Percentiles rank a stretch among this genome's conserved stretches.
phyloP scores from a whole-genome alignment of 768 basidiomycete species.

The Xerocomus potaroensis region DNA sequence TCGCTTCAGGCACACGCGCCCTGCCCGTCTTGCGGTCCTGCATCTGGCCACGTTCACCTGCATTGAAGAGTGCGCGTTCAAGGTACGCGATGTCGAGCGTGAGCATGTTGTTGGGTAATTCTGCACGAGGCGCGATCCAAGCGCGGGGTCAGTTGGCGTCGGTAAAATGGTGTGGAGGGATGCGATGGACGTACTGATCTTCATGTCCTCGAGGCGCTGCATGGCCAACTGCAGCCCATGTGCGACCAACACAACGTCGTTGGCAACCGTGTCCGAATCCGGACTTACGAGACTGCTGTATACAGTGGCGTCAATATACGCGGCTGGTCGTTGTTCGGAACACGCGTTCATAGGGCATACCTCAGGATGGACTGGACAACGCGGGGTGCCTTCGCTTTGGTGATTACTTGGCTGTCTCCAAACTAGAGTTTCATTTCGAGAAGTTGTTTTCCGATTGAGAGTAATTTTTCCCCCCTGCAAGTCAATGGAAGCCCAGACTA shows the following conservation, averaged over 20 bases:
- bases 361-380: constrained; percentile 72
- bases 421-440: constrained; percentile 45
- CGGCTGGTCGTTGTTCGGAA: not conserved
- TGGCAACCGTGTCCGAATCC: constrained; percentile 67
- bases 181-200: constrained; percentile 55
- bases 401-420: constrained; percentile 67
- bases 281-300: constrained; percentile 68
- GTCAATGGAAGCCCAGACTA: constrained; percentile 2
- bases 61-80: constrained; percentile 58
- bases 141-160: not conserved
- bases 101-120: constrained; percentile 70
- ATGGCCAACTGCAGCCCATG: constrained; percentile 56
- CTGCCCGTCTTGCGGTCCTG: constrained; percentile 53
- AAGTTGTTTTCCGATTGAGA: not conserved
- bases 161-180: not conserved
- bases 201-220: constrained; percentile 68
- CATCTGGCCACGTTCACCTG: constrained; percentile 58
- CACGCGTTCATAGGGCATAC: constrained; percentile 31
- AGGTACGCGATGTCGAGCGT: constrained; percentile 59
- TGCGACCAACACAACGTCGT: constrained; percentile 67
- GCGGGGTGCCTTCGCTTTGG: constrained; percentile 64
- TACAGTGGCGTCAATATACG: constrained; percentile 4
- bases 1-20: constrained; percentile 46
- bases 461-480: not conserved
- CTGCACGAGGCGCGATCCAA: constrained; percentile 34